Base-by-base conservation (phyloP, 2,329 filamentous ascomycete species). In the Didymella arachidicola region DNA sequence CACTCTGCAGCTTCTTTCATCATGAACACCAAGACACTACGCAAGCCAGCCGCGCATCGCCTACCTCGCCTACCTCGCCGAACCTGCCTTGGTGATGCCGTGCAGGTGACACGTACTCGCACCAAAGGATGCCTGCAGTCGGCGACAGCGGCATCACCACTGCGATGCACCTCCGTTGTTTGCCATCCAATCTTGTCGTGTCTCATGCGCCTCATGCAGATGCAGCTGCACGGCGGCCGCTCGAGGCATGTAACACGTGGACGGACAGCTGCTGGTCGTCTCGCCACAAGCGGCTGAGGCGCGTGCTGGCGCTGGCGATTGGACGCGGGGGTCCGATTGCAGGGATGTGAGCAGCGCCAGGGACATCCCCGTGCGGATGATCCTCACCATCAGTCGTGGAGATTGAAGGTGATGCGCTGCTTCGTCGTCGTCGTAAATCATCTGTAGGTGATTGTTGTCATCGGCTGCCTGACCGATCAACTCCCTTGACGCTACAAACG, bases 51-150 rank as follows among this genome's bases (percentile, higher is more conserved):
- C 52, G 47, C 62, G 42, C 58, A 38, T 49, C n/a, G 48, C 48
- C 49, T 52, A 22, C 41, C 60, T 49, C n/a, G 48, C 48, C 49
- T 52, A 22, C 41, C 60, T 66, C 65, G 67, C 62, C 55, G 58
- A 42, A 65, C 64, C 54, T 69, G 62, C 65, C 56, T 61, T 43
- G 39, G 41, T 49, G 45, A 29, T 36, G 32, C 50, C 18, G 53
- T 56, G 61, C 65, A 63, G 62, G 60, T 66, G 67, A 65, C 66
- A 69, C 67, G 65, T 65, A 61, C 63, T 59, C 50, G 48, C 49
- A 57, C 58, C 50, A 67, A 59, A 60, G 50, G 57, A 54, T 61
- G 60, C 48, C 57, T 51, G 56, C 56, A 53, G 59, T 53, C 56
- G 60, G 57, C 60, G 60, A 61, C 54, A 51, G 51, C 53, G 52